Base-by-base conservation (phyloP, 768 basidiomycete genomes). In the Tricholoma bakamatsutake region DNA sequence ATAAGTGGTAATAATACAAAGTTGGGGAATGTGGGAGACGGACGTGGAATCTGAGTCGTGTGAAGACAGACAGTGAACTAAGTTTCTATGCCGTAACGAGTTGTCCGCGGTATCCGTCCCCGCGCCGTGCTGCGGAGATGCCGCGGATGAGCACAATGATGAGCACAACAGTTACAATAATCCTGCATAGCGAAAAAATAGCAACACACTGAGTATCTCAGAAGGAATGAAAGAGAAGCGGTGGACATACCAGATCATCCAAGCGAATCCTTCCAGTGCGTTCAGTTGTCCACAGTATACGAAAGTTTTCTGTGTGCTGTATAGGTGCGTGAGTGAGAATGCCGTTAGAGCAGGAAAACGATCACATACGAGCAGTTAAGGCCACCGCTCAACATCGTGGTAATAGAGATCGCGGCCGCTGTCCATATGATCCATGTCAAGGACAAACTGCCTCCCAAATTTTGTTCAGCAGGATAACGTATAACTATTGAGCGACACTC, bases 341-440 rank as follows among this genome's bases (percentile, higher is more conserved):
- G 48, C 33, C 51, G 51, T 45, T 53, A 39, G 34, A 50, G 15
- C n/a, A n/a, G 24, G 7, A 13, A 27, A 9, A 31, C 39, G 24
- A 33, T 11, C 8, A 73, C 80, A 53, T 64, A 83, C 84, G 59
- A 64, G 82, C 89, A 92, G 64, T 88, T 83, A 54, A 88, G 65
- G 9, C 85, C 81, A 12, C 90, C 90, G 11, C 84, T 83, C 30
- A 90, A 73, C 24, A 78, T 68, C 17, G 79, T 70, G 1, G 90
- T 90, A 46, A 91, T 77, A 2, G 85, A 77, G 1, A 87, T 84
- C 1, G 88, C 87, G 2, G 78, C 88, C 0, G 88, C 82, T 2
- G 81, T 75, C 90, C 90, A 93, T 57, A 90, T 75, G 35, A 91
- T 75, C 87, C 88, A 91, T 1, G 88, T 88, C 17, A 91, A 12